Percentiles rank a stretch among this genome's conserved stretches.
phyloP scores from a whole-genome alignment of 176 grass and related monocot genomes.

The Areca catechu region DNA sequence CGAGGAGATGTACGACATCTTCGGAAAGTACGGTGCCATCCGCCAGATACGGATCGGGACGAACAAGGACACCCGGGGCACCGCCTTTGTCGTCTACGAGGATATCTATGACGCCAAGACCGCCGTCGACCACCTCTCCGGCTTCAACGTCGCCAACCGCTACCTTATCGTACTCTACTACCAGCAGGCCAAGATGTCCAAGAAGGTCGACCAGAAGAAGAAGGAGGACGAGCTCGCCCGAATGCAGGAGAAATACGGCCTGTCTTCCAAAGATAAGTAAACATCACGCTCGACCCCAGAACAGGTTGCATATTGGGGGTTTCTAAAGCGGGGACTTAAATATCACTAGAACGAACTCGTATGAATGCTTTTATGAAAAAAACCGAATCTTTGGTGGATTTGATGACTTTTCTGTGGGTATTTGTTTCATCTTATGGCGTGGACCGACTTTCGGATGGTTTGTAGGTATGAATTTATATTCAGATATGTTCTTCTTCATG shows the following conservation, averaged over 20 bases:
- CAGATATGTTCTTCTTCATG: no score
- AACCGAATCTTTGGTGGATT: no score
- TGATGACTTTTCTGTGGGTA: no score
- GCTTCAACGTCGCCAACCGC: slow-evolving; percentile 98
- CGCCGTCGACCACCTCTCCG: slow-evolving; percentile 97
- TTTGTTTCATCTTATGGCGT: no score
- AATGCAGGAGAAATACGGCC: slow-evolving; percentile 90
- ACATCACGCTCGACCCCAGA: not conserved
- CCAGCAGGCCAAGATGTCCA: slow-evolving; percentile 91
- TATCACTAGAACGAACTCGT: no score
- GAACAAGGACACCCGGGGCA: slow-evolving; percentile 87
- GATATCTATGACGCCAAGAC: slow-evolving; percentile 99
- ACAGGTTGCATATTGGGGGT: no score
- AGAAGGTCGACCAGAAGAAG: slow-evolving; percentile 88
- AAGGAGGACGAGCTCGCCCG: slow-evolving; percentile 86
- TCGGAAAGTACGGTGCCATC: slow-evolving; percentile 97
- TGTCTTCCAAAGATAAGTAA: slow-evolving; percentile 45
- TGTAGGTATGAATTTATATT: no score
- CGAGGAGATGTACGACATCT: slow-evolving; percentile 99
- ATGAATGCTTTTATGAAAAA: no score
- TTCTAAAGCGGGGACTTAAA: no score
- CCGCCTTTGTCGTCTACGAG: slow-evolving; percentile 98
- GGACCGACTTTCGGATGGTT: no score
- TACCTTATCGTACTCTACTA: slow-evolving; percentile 99
- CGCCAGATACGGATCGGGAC: slow-evolving; percentile 94